A percentile compares a stretch with the other conserved stretches of the same genome.
phyloP scores from a whole-genome alignment of 768 basidiomycete species.

The Chlorophyllum brunneum region DNA sequence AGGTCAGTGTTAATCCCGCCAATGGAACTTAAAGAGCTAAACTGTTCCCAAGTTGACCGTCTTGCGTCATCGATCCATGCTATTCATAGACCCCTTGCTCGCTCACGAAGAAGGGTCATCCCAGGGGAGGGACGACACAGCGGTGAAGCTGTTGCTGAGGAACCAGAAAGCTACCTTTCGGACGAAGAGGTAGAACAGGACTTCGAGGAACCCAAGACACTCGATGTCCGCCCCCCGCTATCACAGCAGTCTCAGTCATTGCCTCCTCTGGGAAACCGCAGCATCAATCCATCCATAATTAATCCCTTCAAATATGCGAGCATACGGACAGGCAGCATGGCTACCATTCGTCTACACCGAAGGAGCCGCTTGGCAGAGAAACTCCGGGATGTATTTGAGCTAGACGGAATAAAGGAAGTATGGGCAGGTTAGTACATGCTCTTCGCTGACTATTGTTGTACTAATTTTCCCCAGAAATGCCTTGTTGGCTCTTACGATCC shows the following conservation, averaged over 20 bases:
- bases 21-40: not conserved
- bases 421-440: constrained; percentile 55
- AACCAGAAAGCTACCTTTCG: constrained; percentile 30
- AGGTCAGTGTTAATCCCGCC: constrained; percentile 19
- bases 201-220: constrained; percentile 50
- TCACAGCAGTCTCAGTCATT: constrained; percentile 13
- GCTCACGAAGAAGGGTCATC: constrained; percentile 45
- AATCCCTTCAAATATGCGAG: constrained; percentile 23
- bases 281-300: not conserved
- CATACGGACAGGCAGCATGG: constrained; percentile 59
- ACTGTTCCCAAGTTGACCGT: constrained; percentile 30
- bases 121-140: constrained; percentile 23
- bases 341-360: constrained; percentile 67
- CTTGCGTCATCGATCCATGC: constrained; percentile 86
- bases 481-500: constrained; percentile 89
- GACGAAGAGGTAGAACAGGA: constrained; percentile 52
- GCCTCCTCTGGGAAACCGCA: constrained; percentile 6
- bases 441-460: not conserved
- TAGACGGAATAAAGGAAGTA: constrained; percentile 81
- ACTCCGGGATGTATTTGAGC: constrained; percentile 82
- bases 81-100: constrained; percentile 78
- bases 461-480: constrained; percentile 61
- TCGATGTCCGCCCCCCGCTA: constrained; percentile 28
- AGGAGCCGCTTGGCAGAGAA: constrained; percentile 80
- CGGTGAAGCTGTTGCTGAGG: constrained; percentile 26